Percentiles rank a stretch among this genome's conserved stretches.
These are phyloP conservation scores for Clavulina sp. DNA, from an alignment of 768 basidiomycete species.

Conservation along the genomic window DNA sequence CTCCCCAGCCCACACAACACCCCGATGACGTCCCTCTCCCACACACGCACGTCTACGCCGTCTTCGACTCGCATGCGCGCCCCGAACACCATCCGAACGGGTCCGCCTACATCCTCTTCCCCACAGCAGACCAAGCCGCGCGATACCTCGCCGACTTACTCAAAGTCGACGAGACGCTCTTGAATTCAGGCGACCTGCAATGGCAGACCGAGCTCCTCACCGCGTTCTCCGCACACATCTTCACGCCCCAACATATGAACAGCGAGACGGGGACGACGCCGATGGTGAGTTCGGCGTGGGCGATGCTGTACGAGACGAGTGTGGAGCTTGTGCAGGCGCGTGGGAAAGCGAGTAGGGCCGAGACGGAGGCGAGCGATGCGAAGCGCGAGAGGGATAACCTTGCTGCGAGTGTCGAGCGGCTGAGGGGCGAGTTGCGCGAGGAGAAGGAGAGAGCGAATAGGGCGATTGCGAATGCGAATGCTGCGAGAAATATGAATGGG, in stretches of 20 bases:
- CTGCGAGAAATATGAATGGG: no score
- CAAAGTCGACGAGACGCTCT: constrained; percentile 4
- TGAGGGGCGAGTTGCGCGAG: no score
- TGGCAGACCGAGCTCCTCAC: constrained; percentile 51
- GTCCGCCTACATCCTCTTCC: constrained; percentile 36
- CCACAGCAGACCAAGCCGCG: constrained; percentile 2
- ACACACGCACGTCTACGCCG: no score
- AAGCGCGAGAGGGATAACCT: no score
- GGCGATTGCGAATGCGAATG: no score
- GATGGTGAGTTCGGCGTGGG: no score
- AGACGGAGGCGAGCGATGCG: no score
- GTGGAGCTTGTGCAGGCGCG: constrained; percentile 18
- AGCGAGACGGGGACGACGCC: no score
- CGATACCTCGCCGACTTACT: constrained; percentile 8
- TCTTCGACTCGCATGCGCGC: constrained; percentile 55
- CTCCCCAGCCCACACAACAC: neutral
- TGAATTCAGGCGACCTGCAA: constrained; percentile 19
- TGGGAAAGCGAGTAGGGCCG: no score
- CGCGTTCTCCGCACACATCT: constrained; percentile 42
- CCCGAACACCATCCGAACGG: constrained; percentile 36
- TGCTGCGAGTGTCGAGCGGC: no score
- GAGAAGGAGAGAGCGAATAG: no score
- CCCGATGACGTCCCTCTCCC: constrained; percentile 19
- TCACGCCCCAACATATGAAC: constrained; percentile 22
- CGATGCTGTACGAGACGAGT: no score